Evolutionary conservation across 495 filamentous ascomycete species (phyloP).

Genomic region (Lepidopterella palustris): DNA sequence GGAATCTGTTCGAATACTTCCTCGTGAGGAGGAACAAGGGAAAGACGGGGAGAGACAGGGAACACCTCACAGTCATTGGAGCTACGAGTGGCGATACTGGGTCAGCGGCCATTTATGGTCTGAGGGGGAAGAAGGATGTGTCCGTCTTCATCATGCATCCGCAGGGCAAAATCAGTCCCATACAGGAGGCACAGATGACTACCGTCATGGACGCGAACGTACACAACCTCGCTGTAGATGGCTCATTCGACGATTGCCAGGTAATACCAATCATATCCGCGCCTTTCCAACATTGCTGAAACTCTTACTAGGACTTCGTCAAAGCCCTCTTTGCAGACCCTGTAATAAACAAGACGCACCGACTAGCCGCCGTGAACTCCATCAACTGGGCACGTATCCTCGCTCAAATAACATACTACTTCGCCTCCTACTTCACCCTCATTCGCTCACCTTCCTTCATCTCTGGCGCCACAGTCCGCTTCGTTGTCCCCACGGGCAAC

Average conservation of each 20-base stretch:
- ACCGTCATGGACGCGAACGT: constrained; percentile 82
- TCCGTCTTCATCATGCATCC: constrained; percentile 86
- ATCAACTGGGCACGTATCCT: constrained; percentile 90
- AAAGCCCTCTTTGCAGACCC: constrained; percentile 86
- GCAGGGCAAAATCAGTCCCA: constrained; percentile 71
- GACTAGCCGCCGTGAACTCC: constrained; percentile 80
- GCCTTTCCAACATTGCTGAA: neutral
- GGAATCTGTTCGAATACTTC: constrained; percentile 96
- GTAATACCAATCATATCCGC: constrained; percentile 34
- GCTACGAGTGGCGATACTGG: constrained; percentile 94
- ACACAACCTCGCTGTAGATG: constrained; percentile 76
- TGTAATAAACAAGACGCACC: constrained; percentile 62
- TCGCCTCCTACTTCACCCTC: constrained; percentile 80
- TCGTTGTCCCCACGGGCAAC: constrained; percentile 86
- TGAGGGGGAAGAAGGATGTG: constrained; percentile 94
- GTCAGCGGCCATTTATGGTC: constrained; percentile 92
- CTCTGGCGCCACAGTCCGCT: constrained; percentile 55
- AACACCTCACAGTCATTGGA: constrained; percentile 85
- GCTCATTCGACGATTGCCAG: constrained; percentile 94
- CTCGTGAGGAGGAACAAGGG: constrained; percentile 72
- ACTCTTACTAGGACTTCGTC: constrained; percentile 64
- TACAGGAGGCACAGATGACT: constrained; percentile 95
- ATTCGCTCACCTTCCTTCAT: constrained; percentile 46
- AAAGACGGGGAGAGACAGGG: constrained; percentile 61
- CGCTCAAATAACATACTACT: constrained; percentile 91